Evolutionary conservation across 2,329 filamentous ascomycete genomes (phyloP).

Genomic region (Dactylellina leptospora): DNA sequence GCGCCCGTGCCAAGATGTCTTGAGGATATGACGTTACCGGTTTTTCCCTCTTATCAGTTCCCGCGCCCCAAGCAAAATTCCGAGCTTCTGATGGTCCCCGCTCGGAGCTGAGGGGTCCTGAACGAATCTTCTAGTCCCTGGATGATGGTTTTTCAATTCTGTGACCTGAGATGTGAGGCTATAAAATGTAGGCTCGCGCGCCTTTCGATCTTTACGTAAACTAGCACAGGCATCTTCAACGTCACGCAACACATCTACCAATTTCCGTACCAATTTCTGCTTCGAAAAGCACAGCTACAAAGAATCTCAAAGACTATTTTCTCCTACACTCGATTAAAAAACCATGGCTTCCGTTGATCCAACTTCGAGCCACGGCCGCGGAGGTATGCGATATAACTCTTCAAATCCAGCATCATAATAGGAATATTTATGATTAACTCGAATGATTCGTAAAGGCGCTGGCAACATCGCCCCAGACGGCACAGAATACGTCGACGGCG

Average conservation of each 20-base stretch:
- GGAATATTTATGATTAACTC: background rate
- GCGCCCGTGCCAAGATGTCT: conserved; percentile 39
- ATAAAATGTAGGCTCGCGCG: conserved; percentile 36
- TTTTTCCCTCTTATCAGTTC: conserved; percentile 29
- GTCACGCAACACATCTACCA: conserved; percentile 28
- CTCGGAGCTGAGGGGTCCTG: background rate
- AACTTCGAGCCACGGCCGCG: conserved; percentile 48
- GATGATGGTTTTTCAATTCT: background rate
- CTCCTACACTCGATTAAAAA: background rate
- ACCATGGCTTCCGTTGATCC: conserved; percentile 13
- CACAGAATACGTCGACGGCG: conserved; percentile 70
- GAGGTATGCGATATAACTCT: conserved; percentile 25
- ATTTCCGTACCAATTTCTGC: background rate
- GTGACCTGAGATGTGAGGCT: background rate
- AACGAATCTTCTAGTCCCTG: background rate
- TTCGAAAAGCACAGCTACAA: background rate
- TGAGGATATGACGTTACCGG: conserved; percentile 37
- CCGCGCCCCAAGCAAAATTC: background rate
- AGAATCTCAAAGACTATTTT: conserved; percentile 1
- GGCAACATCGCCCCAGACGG: conserved; percentile 70
- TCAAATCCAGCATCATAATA: background rate
- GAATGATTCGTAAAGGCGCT: conserved; percentile 13
- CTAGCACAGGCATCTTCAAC: conserved; percentile 21
- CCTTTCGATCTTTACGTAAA: conserved; percentile 37
- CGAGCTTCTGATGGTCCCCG: background rate